Conservation (phyloP, 108 stramenopile genomes). For the Phaeodactylum tricornutum region DNA sequence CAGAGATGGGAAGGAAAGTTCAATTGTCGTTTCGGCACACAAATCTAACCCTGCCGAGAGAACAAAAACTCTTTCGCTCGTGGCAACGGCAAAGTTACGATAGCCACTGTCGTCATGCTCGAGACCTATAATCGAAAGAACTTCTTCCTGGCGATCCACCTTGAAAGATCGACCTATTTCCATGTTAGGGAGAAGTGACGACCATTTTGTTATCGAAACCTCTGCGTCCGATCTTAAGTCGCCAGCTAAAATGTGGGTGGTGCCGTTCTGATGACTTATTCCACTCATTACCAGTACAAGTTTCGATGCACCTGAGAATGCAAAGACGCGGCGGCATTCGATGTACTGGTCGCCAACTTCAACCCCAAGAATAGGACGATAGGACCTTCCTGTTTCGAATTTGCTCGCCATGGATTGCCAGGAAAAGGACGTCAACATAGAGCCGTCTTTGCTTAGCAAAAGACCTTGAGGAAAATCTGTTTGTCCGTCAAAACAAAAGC, state of each 20-base stretch:
- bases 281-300: conserved; percentile 37
- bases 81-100: conserved; percentile 52
- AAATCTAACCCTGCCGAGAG: conserved; percentile 37
- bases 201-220: conserved; percentile 16
- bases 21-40: conserved; percentile 26
- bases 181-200: conserved; percentile 20
- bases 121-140: conserved; percentile 40
- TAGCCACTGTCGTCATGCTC: conserved; percentile 29
- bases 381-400: conserved; percentile 14
- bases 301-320: conserved; percentile 20
- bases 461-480: conserved; percentile 39
- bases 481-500: conserved; percentile 40
- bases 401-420: conserved; percentile 16
- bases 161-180: conserved; percentile 26
- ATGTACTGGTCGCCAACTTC: conserved; percentile 26
- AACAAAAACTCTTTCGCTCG: conserved; percentile 56
- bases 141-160: conserved; percentile 51
- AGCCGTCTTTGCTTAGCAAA: conserved; percentile 39
- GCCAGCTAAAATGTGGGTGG: conserved; percentile 38
- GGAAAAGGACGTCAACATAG: conserved; percentile 15
- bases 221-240: conserved; percentile 19
- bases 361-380: conserved; percentile 37
- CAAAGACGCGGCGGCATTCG: conserved; percentile 43
- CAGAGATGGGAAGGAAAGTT: conserved; percentile 28
- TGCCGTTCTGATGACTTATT: conserved; percentile 18